Evolutionary conservation across 352 stramenopile species (phyloP).

Genomic region (Globisporangium apiculatum): DNA sequence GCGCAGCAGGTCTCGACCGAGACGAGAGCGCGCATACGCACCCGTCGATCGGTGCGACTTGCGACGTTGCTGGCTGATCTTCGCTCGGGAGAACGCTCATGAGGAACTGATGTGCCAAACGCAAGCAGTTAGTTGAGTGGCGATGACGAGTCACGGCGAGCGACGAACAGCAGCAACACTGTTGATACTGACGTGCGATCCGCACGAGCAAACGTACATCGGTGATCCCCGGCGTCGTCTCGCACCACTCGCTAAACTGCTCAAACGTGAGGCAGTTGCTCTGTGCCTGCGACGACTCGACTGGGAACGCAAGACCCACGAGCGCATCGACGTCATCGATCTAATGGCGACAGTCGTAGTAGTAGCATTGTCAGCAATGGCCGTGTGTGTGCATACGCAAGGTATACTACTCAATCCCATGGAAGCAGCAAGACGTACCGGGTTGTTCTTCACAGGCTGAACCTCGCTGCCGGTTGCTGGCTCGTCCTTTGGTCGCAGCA

Average conservation of each 20-base stretch:
- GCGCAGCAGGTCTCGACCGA: not conserved
- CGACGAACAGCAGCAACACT: not conserved
- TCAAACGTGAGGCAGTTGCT: conserved; percentile 79
- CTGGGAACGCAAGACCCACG: conserved; percentile 73
- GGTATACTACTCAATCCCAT: too few relatives aligned
- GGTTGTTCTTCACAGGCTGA: conserved; percentile 5
- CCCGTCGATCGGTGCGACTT: conserved; percentile 27
- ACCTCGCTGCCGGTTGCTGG: not conserved
- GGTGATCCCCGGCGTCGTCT: conserved; percentile 64
- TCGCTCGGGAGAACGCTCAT: conserved; percentile 74
- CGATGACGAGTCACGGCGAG: not conserved
- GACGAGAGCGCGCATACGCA: conserved; percentile 8
- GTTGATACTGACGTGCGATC: not conserved
- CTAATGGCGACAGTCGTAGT: conserved; percentile 7
- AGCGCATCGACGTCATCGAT: conserved; percentile 76
- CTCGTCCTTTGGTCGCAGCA: conserved; percentile 42
- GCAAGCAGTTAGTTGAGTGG: too few relatives aligned
- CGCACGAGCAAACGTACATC: conserved; percentile 29
- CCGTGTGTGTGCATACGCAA: too few relatives aligned
- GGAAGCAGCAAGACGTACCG: conserved; percentile 1
- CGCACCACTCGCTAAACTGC: conserved; percentile 83
- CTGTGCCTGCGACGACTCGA: conserved; percentile 14
- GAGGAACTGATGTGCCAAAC: conserved; percentile 33
- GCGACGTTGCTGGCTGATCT: conserved; percentile 22
- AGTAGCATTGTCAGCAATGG: not conserved